Conservation (phyloP, 306 rosid species). For the Adenanthera pavonina region DNA sequence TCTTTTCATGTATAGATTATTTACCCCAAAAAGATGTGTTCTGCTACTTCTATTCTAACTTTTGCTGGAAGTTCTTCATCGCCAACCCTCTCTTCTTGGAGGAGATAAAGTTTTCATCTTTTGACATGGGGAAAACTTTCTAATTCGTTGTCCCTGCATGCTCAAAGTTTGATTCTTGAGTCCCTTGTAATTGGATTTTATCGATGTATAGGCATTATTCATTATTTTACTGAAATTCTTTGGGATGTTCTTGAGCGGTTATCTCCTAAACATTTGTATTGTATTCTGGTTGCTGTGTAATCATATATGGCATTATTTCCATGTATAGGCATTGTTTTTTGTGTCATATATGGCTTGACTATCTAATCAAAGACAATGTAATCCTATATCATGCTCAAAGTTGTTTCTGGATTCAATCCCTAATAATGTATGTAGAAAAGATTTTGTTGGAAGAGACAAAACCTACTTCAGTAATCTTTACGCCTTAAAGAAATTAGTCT, state of each 20-base stretch:
- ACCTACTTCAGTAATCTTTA: too few relatives aligned
- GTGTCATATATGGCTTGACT: background rate
- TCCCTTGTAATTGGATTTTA: conserved; percentile 37
- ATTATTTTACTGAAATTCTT: conserved; percentile 33
- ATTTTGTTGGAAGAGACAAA: too few relatives aligned
- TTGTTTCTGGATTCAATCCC: background rate
- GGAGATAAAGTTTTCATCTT: conserved; percentile 32
- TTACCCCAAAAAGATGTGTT: conserved; percentile 10
- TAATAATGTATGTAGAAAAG: too few relatives aligned
- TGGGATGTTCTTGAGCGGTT: background rate
- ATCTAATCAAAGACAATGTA: background rate
- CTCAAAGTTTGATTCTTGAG: conserved; percentile 35
- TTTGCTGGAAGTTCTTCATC: conserved; percentile 39
- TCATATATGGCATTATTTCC: background rate
- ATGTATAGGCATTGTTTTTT: background rate
- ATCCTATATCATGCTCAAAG: background rate
- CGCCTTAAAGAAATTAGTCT: too few relatives aligned
- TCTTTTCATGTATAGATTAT: conserved; percentile 9
- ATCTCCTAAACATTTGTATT: conserved; percentile 15
- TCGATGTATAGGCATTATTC: conserved; percentile 49
- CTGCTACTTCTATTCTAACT: conserved; percentile 10
- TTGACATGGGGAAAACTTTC: conserved; percentile 37
- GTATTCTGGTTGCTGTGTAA: conserved; percentile 28
- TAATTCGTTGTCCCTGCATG: conserved; percentile 39
- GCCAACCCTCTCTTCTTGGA: conserved; percentile 35